Evolutionary conservation across 176 grass and related monocot genomes (phyloP), one percentile per base, ranked within the genome.

Genomic region (Oryza longistaminata): DNA sequence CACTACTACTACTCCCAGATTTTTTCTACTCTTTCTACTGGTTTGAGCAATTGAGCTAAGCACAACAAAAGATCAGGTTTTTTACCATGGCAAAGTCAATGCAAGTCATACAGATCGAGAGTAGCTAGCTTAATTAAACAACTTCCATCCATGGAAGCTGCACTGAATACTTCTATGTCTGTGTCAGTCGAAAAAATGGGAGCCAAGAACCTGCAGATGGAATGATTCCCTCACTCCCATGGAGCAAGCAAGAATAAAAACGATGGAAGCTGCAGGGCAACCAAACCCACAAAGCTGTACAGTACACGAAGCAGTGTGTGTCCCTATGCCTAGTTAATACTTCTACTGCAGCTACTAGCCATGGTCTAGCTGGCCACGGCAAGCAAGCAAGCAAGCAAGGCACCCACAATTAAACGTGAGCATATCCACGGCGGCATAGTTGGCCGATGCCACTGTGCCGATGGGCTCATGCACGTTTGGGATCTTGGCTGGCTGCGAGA

Each of bases 381-480:
- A 3, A 3, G 34, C 33, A 7, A 11, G 61, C 14, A 79, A 39
- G 37, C 37, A 35, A 86, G 80, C 14, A 71, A 78, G 67, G 81
- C n/a, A 79, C 58, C 29, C 13, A 52, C 4, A 64, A 68, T 79
- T 79, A 73, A 88, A 88, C 68, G 75, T 58, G 81, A 43, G 25
- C 75, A 83, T 66, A 68, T 69, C 78, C 64, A 61, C 78, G 39
- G 71, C 78, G 14, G 53, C 53, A n/a, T 68, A 21, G 71, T 70
- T 76, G 71, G 85, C 85, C 53, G 53, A 35, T 24, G 71, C 70
- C 19, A 21, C 49, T 78, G 86, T 49, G 22, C n/a, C n/a, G 73
- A 78, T 75, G 73, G 66, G 53, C 64, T 85, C 49, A 44, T 37
- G 77, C 83, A 66, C 66, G 66, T 60, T 86, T 77, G 71, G 88